A percentile compares a stretch with the other conserved stretches of the same genome.
Conservation (phyloP, 495 filamentous ascomycete species). For the Friedmanniomyces simplex region DNA sequence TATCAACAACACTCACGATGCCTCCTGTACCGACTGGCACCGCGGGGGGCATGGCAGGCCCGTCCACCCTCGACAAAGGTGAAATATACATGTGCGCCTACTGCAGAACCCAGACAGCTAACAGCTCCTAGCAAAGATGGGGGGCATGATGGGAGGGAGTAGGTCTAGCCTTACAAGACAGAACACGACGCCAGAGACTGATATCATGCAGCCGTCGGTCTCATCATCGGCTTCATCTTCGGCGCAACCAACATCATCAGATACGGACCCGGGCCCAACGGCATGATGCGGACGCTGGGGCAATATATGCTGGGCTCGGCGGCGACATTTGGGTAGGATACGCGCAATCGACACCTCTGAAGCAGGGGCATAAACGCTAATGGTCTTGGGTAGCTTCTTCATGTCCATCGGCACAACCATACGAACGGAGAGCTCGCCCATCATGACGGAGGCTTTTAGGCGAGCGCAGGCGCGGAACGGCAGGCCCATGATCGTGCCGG, state of each 20-base stretch:
- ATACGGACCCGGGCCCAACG: constrained; percentile 86
- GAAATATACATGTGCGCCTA: constrained; percentile 16
- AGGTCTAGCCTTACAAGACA: constrained; percentile 43
- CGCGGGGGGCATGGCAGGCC: constrained; percentile 42
- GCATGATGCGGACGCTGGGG: constrained; percentile 81
- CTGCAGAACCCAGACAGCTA: constrained; percentile 5
- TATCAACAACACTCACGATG: constrained; percentile 38
- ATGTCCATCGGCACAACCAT: constrained; percentile 98
- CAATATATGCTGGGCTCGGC: constrained; percentile 98
- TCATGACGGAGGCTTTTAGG: constrained; percentile 50
- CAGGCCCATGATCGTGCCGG: constrained; percentile 51
- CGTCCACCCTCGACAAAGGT: constrained; percentile 90
- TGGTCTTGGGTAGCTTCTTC: constrained; percentile 67
- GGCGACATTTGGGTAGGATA: constrained; percentile 81
- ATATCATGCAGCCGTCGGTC: constrained; percentile 63
- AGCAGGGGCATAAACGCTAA: no score
- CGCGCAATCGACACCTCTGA: no score
- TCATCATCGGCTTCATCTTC: constrained; percentile 96
- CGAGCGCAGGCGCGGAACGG: constrained; percentile 40
- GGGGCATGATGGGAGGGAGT: constrained; percentile 95
- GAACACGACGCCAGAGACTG: neutral
- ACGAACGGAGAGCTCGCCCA: constrained; percentile 66
- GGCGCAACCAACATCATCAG: constrained; percentile 90
- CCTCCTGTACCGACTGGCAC: constrained; percentile 60
- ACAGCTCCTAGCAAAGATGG: constrained; percentile 80